A percentile compares a stretch with the other conserved stretches of the same genome.
phyloP scores from a whole-genome alignment of 1,139 yeast species.

The Nakaseomyces kungkrabaensis region DNA sequence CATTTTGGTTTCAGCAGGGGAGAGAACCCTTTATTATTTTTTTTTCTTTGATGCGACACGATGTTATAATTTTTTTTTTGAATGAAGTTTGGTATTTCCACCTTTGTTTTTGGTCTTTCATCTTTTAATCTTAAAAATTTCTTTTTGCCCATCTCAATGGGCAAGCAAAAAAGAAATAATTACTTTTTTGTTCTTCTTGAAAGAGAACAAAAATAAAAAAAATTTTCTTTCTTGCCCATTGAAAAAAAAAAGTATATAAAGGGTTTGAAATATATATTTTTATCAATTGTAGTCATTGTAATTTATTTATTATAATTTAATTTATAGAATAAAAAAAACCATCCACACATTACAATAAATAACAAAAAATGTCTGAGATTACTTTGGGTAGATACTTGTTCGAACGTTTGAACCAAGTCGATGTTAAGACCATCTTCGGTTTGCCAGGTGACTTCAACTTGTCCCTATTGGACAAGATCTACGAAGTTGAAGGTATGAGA shows the following conservation, averaged over 20 bases:
- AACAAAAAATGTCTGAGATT: constrained; percentile 30
- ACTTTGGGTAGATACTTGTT: constrained; percentile 54
- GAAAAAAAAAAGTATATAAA: not conserved
- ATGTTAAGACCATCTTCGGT: constrained; percentile 53
- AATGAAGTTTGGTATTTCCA: too few relatives aligned
- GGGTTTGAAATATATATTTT: not conserved
- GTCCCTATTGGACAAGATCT: constrained; percentile 51
- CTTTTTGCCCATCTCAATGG: too few relatives aligned
- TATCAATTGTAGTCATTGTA: too few relatives aligned
- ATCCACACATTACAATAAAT: not conserved
- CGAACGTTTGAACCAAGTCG: constrained; percentile 44
- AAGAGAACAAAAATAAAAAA: too few relatives aligned
- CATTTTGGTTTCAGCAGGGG: not conserved
- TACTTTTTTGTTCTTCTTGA: too few relatives aligned
- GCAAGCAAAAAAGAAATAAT: too few relatives aligned
- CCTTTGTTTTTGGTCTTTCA: too few relatives aligned
- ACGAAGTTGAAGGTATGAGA: constrained; percentile 47
- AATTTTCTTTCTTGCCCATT: too few relatives aligned
- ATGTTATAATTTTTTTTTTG: too few relatives aligned
- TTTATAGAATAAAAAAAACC: not conserved
- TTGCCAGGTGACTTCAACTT: constrained; percentile 66
- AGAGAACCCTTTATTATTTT: too few relatives aligned
- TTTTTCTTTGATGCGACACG: too few relatives aligned
- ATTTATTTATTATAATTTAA: not conserved
- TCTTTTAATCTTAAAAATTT: too few relatives aligned